A percentile compares a stretch with the other conserved stretches of the same genome.
Evolutionary conservation across 2,329 filamentous ascomycete genomes (phyloP).

Genomic region (Chaetomium sp.): DNA sequence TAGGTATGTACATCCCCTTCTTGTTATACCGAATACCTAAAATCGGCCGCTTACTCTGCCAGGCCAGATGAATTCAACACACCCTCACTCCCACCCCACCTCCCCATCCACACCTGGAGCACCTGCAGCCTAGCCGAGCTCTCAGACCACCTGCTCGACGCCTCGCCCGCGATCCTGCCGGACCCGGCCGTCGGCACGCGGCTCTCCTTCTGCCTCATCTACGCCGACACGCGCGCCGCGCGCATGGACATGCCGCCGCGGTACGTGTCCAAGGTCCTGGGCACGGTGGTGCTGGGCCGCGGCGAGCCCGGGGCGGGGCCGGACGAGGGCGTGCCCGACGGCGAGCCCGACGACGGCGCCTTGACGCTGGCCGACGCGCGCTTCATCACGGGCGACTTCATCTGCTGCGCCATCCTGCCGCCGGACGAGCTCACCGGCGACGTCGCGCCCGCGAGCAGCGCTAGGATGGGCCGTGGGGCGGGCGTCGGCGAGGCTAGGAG

Average conservation of each 20-base stretch:
- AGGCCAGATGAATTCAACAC: slow-evolving; percentile 71
- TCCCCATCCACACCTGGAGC: slow-evolving; percentile 85
- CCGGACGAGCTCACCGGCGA: slow-evolving; percentile 70
- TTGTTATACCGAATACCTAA: not conserved
- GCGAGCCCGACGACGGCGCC: slow-evolving; percentile 56
- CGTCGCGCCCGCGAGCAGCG: slow-evolving; percentile 64
- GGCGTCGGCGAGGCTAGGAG: slow-evolving; percentile 43
- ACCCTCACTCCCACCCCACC: slow-evolving; percentile 61
- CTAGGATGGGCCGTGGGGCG: slow-evolving; percentile 48
- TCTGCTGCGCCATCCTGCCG: slow-evolving; percentile 79
- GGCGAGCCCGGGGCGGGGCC: slow-evolving; percentile 47
- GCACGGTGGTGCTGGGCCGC: slow-evolving; percentile 75
- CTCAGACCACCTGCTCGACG: slow-evolving; percentile 71
- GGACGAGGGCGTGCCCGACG: slow-evolving; percentile 45
- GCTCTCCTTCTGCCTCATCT: slow-evolving; percentile 84
- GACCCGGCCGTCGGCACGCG: slow-evolving; percentile 77
- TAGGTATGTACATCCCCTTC: slow-evolving; percentile 48
- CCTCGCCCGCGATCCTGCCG: slow-evolving; percentile 67
- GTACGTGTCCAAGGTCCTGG: slow-evolving; percentile 79
- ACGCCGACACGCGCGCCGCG: slow-evolving; percentile 64
- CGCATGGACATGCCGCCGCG: slow-evolving; percentile 45
- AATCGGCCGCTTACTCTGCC: slow-evolving; percentile 8
- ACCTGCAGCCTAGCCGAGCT: slow-evolving; percentile 81
- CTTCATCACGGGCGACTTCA: slow-evolving; percentile 87
- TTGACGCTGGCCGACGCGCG: slow-evolving; percentile 76